Percentiles rank a stretch among this genome's conserved stretches.
These are phyloP conservation scores for Aulographum hederae DNA, from an alignment of 2,329 filamentous ascomycete species.

Conservation along the genomic window DNA sequence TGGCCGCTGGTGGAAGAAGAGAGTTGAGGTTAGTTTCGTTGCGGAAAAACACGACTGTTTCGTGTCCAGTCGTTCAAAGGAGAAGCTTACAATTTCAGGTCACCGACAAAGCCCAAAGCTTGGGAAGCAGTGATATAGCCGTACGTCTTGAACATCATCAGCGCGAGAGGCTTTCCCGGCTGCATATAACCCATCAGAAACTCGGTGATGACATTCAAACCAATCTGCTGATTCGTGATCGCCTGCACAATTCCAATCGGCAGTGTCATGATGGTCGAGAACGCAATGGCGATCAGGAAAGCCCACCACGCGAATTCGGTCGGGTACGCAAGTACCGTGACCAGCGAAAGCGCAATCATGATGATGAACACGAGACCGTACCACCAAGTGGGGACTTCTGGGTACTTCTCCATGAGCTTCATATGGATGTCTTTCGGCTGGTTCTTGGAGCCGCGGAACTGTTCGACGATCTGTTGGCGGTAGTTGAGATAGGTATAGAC, in stretches of 20 bases:
- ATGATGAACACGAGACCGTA: constrained; percentile 27
- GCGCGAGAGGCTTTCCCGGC: constrained; percentile 49
- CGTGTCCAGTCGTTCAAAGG: too few relatives aligned
- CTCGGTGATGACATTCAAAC: constrained; percentile 38
- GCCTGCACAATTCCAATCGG: constrained; percentile 51
- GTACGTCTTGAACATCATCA: constrained; percentile 35
- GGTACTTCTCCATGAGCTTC: constrained; percentile 38
- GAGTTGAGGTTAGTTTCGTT: not conserved
- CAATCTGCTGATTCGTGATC: constrained; percentile 38
- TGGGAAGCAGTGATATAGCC: too few relatives aligned
- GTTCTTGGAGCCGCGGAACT: constrained; percentile 38
- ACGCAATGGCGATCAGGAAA: constrained; percentile 6
- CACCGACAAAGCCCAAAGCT: too few relatives aligned
- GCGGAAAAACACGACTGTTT: too few relatives aligned
- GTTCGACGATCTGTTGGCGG: constrained; percentile 45
- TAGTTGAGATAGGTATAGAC: constrained; percentile 47
- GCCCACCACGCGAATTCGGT: constrained; percentile 8
- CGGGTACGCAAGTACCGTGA: constrained; percentile 42
- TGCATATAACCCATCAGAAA: constrained; percentile 53
- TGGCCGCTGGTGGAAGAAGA: constrained; percentile 7
- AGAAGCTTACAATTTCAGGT: too few relatives aligned
- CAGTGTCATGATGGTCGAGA: constrained; percentile 24
- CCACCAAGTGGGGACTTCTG: constrained; percentile 39
- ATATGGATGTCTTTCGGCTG: constrained; percentile 30
- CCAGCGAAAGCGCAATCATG: constrained; percentile 35